Evolutionary conservation across 148 eudicot genomes (phyloP).

Genomic region (Gaultheria prostrata): DNA sequence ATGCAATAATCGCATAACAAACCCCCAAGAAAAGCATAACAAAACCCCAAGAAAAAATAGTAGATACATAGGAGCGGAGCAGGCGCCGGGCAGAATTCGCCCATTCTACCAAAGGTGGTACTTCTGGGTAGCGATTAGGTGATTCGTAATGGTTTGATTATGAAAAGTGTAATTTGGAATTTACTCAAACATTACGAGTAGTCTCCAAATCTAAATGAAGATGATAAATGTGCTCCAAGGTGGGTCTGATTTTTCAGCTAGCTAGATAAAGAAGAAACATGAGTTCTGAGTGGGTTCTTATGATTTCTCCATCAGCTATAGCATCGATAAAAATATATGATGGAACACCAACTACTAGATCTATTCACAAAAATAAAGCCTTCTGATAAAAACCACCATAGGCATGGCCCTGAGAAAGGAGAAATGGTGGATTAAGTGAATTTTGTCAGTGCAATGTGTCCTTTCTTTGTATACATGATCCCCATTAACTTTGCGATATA

Average conservation of each 20-base stretch:
- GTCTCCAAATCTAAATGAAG: neutral
- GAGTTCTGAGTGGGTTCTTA: neutral
- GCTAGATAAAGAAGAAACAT: neutral
- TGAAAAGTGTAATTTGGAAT: neutral
- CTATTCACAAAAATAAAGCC: neutral
- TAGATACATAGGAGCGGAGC: neutral
- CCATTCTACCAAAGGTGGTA: neutral
- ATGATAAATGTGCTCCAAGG: neutral
- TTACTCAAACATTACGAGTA: neutral
- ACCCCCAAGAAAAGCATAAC: neutral
- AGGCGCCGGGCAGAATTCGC: neutral
- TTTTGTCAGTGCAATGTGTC: neutral
- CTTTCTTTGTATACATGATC: neutral
- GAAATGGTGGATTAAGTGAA: neutral
- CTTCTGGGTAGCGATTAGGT: neutral
- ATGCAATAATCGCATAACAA: neutral
- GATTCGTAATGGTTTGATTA: neutral
- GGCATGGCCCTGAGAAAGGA: neutral
- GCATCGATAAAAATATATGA: neutral
- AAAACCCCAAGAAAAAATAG: neutral
- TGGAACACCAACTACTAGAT: neutral
- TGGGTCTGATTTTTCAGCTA: neutral
- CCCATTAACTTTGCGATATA: neutral
- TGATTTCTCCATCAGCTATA: neutral
- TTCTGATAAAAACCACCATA: neutral